Evolutionary conservation across 108 stramenopile species (phyloP).

Genomic region (Pseudonitzschia delicatissima): DNA sequence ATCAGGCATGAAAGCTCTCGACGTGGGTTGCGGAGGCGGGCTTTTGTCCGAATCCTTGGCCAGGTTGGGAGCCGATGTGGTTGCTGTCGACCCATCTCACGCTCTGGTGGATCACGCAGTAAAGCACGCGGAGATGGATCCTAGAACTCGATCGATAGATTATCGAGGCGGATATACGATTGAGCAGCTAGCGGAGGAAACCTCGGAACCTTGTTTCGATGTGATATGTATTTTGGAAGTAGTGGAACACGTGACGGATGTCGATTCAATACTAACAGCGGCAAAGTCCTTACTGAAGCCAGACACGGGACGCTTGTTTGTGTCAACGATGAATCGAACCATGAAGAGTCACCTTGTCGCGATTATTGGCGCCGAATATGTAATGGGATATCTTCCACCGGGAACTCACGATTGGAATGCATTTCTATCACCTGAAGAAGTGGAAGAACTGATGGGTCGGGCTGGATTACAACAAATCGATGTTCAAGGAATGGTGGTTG

Average conservation of each 20-base stretch:
- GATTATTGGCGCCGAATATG: slow-evolving; percentile 90
- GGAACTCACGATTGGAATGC: slow-evolving; percentile 92
- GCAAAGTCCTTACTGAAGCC: slow-evolving; percentile 70
- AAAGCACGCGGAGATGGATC: slow-evolving; percentile 49
- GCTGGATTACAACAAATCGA: slow-evolving; percentile 32
- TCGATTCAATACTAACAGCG: slow-evolving; percentile 53
- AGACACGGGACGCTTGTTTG: slow-evolving; percentile 69
- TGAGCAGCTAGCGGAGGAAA: slow-evolving; percentile 62
- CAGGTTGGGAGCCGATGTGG: slow-evolving; percentile 79
- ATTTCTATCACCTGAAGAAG: slow-evolving; percentile 74
- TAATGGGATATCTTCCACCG: slow-evolving; percentile 80
- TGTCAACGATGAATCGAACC: slow-evolving; percentile 93
- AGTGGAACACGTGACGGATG: slow-evolving; percentile 87
- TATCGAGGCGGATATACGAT: slow-evolving; percentile 64
- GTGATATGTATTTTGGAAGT: slow-evolving; percentile 90
- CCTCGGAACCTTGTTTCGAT: slow-evolving; percentile 50
- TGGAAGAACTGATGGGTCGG: slow-evolving; percentile 27
- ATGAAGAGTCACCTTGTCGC: slow-evolving; percentile 74
- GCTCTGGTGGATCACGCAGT: slow-evolving; percentile 58
- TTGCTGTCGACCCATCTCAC: slow-evolving; percentile 79
- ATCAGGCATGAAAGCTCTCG: slow-evolving; percentile 2
- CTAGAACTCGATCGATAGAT: slow-evolving; percentile 35
- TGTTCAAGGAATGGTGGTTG: slow-evolving; percentile 54
- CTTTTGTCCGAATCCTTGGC: slow-evolving; percentile 85
- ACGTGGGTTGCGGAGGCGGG: slow-evolving; percentile 86